These are phyloP conservation scores for Scorias spongiosa DNA, from an alignment of 2,329 filamentous ascomycete species.

Conservation along the genomic window DNA sequence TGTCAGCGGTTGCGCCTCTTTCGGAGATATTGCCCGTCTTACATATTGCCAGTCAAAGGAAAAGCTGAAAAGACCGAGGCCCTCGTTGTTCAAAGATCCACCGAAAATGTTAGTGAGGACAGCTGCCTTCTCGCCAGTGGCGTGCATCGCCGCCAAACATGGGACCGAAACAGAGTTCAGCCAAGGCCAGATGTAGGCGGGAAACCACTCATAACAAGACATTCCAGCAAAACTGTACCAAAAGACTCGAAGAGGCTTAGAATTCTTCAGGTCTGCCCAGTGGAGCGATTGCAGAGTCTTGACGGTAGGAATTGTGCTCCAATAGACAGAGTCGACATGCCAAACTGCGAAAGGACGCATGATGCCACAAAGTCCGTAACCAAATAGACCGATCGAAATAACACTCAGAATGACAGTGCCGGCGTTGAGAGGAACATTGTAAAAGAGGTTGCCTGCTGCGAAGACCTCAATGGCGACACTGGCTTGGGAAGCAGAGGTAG, in stretches of 20 bases:
- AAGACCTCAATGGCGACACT: constrained; percentile 20
- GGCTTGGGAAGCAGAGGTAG: constrained; percentile 24
- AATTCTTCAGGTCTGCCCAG: constrained; percentile 36
- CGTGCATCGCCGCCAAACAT: constrained; percentile 38
- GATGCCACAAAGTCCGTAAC: constrained; percentile 39
- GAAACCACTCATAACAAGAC: constrained; percentile 38
- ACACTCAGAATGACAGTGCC: constrained; percentile 34
- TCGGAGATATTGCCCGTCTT: background rate
- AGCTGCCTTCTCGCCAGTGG: constrained; percentile 30
- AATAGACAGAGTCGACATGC: constrained; percentile 43
- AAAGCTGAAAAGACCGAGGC: constrained; percentile 33
- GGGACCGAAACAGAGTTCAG: constrained; percentile 40
- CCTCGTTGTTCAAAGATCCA: constrained; percentile 37
- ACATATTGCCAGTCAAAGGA: constrained; percentile 40
- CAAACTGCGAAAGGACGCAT: constrained; percentile 40
- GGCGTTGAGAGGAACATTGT: constrained; percentile 31
- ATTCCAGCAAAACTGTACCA: constrained; percentile 37
- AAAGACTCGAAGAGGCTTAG: constrained; percentile 37
- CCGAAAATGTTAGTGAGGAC: constrained; percentile 37
- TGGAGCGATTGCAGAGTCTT: constrained; percentile 41
- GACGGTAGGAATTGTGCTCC: constrained; percentile 37
- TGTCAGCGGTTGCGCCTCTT: constrained; percentile 2
- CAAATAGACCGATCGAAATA: constrained; percentile 41
- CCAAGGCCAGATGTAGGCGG: constrained; percentile 41
- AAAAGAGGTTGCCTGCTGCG: constrained; percentile 33